Base-by-base conservation (phyloP, 2,329 filamentous ascomycete genomes). In the Cercospora sojina region DNA sequence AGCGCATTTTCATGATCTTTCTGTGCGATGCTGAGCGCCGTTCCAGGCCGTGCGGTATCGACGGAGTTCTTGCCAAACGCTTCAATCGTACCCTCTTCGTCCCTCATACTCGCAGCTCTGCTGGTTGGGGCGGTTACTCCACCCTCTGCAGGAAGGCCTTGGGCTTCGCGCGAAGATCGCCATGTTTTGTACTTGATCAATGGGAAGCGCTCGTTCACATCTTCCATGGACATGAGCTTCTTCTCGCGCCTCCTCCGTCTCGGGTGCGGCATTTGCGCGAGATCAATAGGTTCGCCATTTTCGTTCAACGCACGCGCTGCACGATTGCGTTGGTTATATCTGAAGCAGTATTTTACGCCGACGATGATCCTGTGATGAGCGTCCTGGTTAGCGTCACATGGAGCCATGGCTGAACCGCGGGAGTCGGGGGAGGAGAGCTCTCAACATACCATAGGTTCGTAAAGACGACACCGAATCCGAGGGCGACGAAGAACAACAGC, bases 211-310 rank as follows among this genome's bases (percentile, higher is more conserved):
- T 96, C 93, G 77, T 99, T 98, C 69, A 99, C 95, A 80, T 99
- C 95, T 69, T 99, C 95, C 89, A 98, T 97, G 2, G 91, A 91
- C 95, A 99, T 98, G 72, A 99, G 80, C 79, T 97, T 99, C 88
- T 99, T 99, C 80, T 99, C 95, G 67, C 93, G 88, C 75, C 94
- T 87, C 61, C 74, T 65, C 65, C 95, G 88, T 78, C 95, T 93
- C 59, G 92, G 90, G 67, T 92, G 83, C 65, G 92, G 91, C 86
- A 98, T 93, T 65, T 90, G 86, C 66, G 93, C 87, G 70, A 99
- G 83, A 69, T 93, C 93, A 75, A 99, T 96, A 16, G 91, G 91
- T 69, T 97, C 93, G 68, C 80, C 81, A 77, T 91, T 91, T 72
- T 93, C 91, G 74, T 93, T 91, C 71, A 91, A 82, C 80, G 86